phyloP scores from a whole-genome alignment of 2,329 filamentous ascomycete species.

The Knufia petricola region DNA sequence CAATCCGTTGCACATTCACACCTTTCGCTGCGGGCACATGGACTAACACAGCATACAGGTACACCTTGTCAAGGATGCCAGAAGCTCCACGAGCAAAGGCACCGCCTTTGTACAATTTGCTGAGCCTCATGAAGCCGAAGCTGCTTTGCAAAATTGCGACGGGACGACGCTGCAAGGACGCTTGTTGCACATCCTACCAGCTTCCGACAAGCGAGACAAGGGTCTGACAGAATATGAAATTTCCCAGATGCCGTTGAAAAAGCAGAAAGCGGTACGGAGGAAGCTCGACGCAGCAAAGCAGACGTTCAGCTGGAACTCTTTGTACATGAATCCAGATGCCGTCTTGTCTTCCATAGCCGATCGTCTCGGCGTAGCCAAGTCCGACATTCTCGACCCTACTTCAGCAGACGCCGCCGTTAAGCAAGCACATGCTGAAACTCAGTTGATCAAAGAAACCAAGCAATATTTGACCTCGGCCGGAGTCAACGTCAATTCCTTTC shows the following conservation, averaged over 20 bases:
- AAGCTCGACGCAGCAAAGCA: slow-evolving; percentile 68
- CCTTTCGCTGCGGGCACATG: slow-evolving; percentile 13
- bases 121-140: slow-evolving; percentile 61
- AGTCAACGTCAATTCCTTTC: slow-evolving; percentile 87
- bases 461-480: slow-evolving; percentile 79
- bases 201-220: slow-evolving; percentile 67
- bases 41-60: slow-evolving; percentile 54
- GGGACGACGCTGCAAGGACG: slow-evolving; percentile 85
- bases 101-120: slow-evolving; percentile 79
- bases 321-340: slow-evolving; percentile 92
- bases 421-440: slow-evolving; percentile 92
- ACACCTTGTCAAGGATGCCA: slow-evolving; percentile 67
- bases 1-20: slow-evolving; percentile 21
- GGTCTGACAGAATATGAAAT: slow-evolving; percentile 81
- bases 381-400: slow-evolving; percentile 87
- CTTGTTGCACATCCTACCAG: slow-evolving; percentile 80
- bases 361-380: slow-evolving; percentile 80
- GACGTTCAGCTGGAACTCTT: slow-evolving; percentile 95
- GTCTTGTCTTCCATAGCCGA: slow-evolving; percentile 83
- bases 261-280: slow-evolving; percentile 81
- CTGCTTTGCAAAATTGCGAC: slow-evolving; percentile 71
- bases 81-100: slow-evolving; percentile 68
- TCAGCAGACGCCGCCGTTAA: slow-evolving; percentile 90
- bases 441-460: slow-evolving; percentile 93
- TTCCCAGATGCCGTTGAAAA: slow-evolving; percentile 85